A percentile compares a stretch with the other conserved stretches of the same genome.
phyloP scores from a whole-genome alignment of 202 grass and related monocot genomes.

The Musa balbisiana region DNA sequence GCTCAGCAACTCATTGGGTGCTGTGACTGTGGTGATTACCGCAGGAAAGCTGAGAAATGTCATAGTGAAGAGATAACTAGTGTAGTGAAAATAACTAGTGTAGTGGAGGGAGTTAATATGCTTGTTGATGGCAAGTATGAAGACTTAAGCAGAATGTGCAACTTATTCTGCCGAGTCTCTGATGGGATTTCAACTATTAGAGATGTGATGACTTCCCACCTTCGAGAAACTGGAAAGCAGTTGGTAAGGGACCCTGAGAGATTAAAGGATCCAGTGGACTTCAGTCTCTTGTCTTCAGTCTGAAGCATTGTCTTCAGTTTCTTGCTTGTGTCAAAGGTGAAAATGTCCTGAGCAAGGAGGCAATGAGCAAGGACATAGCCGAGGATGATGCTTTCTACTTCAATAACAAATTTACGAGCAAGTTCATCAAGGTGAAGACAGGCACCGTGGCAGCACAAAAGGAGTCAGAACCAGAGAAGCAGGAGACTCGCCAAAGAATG shows the following conservation, averaged over 20 bases:
- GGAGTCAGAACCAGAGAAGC: conserved; percentile 13
- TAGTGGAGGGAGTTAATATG: conserved; percentile 9
- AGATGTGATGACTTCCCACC: conserved; percentile 11
- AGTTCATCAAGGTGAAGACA: conserved; percentile 10
- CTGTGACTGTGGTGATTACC: conserved; percentile 21
- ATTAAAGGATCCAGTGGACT: conserved; percentile 10
- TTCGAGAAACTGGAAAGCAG: conserved; percentile 9
- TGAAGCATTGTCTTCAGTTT: conserved; percentile 12
- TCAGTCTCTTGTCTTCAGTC: background rate
- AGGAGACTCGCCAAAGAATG: conserved; percentile 12
- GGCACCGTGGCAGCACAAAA: conserved; percentile 6
- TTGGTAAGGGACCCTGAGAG: conserved; percentile 6
- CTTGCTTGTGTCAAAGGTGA: conserved; percentile 14
- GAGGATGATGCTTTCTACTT: conserved; percentile 7
- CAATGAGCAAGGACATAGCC: conserved; percentile 14
- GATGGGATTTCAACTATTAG: conserved; percentile 2
- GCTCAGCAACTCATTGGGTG: conserved; percentile 37
- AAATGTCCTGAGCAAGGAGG: conserved; percentile 8
- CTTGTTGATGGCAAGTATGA: conserved; percentile 2
- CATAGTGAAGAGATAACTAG: conserved; percentile 7
- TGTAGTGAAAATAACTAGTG: conserved; percentile 8
- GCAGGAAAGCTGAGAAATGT: background rate
- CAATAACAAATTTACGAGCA: conserved; percentile 11
- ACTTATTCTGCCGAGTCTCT: background rate
- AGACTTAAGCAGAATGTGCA: conserved; percentile 5